phyloP scores from a whole-genome alignment of 768 basidiomycete species.

The Lactarius evosmus region DNA sequence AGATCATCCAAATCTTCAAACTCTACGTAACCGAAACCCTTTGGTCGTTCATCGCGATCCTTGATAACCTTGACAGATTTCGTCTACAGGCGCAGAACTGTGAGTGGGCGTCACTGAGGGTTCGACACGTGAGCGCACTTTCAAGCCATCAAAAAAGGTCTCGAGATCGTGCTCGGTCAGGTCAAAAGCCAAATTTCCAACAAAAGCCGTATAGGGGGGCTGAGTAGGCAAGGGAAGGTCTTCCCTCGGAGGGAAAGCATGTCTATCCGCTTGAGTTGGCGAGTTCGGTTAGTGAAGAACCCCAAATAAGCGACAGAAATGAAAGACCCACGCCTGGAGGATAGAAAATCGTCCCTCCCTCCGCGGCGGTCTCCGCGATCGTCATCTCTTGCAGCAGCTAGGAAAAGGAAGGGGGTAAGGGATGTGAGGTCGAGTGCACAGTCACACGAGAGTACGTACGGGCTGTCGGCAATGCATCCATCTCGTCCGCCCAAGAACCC shows the following conservation, averaged over 20 bases:
- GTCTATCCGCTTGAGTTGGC: slow-evolving; percentile 49
- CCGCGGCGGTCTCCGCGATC: slow-evolving; percentile 55
- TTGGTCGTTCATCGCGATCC: slow-evolving; percentile 90
- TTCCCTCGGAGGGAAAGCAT: slow-evolving; percentile 62
- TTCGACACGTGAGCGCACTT: slow-evolving; percentile 41
- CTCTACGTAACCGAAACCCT: slow-evolving; percentile 98
- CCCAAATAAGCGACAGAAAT: neutral
- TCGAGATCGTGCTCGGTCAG: slow-evolving; percentile 79
- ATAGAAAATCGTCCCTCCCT: slow-evolving; percentile 58
- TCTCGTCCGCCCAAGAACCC: slow-evolving; percentile 99
- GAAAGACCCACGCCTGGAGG: slow-evolving; percentile 53
- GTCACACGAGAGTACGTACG: slow-evolving; percentile 57
- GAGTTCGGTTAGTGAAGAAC: neutral
- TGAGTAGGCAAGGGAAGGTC: slow-evolving; percentile 94
- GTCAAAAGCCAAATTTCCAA: slow-evolving; percentile 95
- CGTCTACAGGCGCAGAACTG: slow-evolving; percentile 43
- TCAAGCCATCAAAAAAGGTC: slow-evolving; percentile 66
- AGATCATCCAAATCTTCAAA: slow-evolving; percentile 84
- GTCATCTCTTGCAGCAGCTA: slow-evolving; percentile 73
- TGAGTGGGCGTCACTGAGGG: neutral
- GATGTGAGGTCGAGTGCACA: neutral
- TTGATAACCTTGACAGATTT: slow-evolving; percentile 90
- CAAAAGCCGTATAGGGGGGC: slow-evolving; percentile 94
- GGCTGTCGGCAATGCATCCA: slow-evolving; percentile 89
- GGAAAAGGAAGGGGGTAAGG: slow-evolving; percentile 25